These are phyloP conservation scores for Solanum aculeatissimum DNA, from an alignment of 305 asterid genomes.

Conservation along the genomic window DNA sequence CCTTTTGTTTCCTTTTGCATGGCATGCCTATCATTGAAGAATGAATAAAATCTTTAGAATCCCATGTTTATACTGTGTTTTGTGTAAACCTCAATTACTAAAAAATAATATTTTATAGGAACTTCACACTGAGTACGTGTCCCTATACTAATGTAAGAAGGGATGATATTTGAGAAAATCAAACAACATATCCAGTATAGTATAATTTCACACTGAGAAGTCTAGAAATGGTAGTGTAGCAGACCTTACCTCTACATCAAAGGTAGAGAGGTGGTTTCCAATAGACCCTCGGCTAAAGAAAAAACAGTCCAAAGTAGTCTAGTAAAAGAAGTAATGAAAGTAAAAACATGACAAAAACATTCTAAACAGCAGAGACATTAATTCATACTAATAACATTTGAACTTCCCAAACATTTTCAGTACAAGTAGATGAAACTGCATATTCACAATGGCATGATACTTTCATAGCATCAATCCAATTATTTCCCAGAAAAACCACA, in stretches of 20 bases:
- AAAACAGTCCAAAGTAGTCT: neutral
- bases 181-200: neutral
- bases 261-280: neutral
- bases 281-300: neutral
- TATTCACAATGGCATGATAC: neutral
- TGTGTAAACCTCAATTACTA: neutral
- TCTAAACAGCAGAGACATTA: neutral
- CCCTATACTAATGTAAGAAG: neutral
- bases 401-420: neutral
- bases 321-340: neutral
- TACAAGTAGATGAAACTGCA: neutral
- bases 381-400: neutral
- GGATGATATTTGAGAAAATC: neutral
- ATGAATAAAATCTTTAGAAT: neutral
- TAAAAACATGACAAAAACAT: neutral
- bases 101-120: neutral
- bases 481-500: neutral
- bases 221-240: fast-evolving
- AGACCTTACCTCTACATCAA: neutral
- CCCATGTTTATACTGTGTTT: neutral
- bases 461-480: neutral
- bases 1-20: neutral
- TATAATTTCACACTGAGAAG: neutral
- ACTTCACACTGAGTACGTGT: neutral
- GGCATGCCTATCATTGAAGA: neutral